These are phyloP conservation scores for Triticum monococcum DNA, from an alignment of 176 grass and related monocot species.

Conservation along the genomic window DNA sequence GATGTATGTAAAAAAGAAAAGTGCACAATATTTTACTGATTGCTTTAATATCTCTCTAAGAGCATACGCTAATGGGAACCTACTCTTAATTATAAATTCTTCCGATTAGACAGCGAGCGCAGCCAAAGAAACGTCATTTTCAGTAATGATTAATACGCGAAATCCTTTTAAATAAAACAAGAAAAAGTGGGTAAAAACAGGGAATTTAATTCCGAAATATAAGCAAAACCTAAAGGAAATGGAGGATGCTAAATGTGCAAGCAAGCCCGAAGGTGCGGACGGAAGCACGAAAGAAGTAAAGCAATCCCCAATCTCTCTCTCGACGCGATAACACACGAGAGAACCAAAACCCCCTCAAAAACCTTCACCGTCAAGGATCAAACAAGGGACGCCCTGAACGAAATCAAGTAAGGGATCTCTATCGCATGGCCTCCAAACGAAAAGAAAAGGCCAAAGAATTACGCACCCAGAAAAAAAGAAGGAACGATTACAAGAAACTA, in stretches of 20 bases:
- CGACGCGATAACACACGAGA: not conserved
- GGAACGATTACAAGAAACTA: not conserved
- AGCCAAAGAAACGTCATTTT: not conserved
- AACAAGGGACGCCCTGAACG: not conserved
- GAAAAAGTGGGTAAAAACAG: not conserved
- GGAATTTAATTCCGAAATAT: not conserved
- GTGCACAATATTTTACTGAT: not conserved
- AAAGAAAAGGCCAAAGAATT: not conserved
- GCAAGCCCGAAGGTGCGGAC: conserved; percentile 15
- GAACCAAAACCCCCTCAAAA: conserved; percentile 1
- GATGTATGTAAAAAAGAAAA: conserved; percentile 7
- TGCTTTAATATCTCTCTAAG: not conserved
- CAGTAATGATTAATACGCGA: not conserved
- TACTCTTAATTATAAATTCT: not conserved
- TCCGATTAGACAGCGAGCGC: not conserved
- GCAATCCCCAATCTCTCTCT: conserved; percentile 13
- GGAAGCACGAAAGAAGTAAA: not conserved
- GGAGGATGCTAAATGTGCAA: conserved; percentile 19
- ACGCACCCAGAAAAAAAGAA: not conserved
- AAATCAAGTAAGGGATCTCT: conserved; percentile 18
- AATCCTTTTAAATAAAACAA: not conserved
- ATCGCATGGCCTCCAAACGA: not conserved
- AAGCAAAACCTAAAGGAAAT: not conserved
- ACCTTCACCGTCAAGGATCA: conserved; percentile 20
- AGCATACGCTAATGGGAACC: conserved; percentile 16